Conservation (phyloP, 2,329 filamentous ascomycete genomes). For the Penicillium sp. region DNA sequence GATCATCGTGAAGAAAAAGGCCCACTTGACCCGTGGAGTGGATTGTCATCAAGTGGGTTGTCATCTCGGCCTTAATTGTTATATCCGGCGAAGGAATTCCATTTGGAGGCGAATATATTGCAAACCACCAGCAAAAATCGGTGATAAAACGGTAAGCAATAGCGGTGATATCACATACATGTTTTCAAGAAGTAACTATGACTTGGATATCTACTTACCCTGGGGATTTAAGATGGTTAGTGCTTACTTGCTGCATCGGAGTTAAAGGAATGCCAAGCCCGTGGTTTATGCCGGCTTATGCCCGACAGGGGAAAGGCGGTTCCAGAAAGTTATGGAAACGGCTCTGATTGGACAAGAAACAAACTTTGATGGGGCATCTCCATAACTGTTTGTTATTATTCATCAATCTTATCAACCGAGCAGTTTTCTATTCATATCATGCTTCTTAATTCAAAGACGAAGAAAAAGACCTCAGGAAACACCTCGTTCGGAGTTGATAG, state of each 20-base stretch:
- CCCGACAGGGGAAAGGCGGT: not conserved
- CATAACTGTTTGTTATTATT: not conserved
- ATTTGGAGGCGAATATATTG: not conserved
- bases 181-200: not conserved
- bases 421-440: too few relatives aligned
- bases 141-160: too few relatives aligned
- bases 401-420: not conserved
- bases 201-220: too few relatives aligned
- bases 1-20: not conserved
- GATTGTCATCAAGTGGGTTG: not conserved
- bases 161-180: not conserved
- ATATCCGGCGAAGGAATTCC: conserved; percentile 1
- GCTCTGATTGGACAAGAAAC: not conserved
- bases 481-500: too few relatives aligned
- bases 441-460: too few relatives aligned
- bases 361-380: not conserved
- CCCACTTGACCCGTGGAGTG: conserved; percentile 2
- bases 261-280: not conserved
- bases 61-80: conserved; percentile 2
- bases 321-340: too few relatives aligned
- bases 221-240: not conserved
- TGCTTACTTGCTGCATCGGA: not conserved
- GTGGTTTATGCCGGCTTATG: not conserved
- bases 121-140: too few relatives aligned
- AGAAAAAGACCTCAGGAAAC: too few relatives aligned